Percentiles rank a stretch among this genome's conserved stretches.
Conservation (phyloP, 2,329 filamentous ascomycete genomes). For the Colletotrichum lini region DNA sequence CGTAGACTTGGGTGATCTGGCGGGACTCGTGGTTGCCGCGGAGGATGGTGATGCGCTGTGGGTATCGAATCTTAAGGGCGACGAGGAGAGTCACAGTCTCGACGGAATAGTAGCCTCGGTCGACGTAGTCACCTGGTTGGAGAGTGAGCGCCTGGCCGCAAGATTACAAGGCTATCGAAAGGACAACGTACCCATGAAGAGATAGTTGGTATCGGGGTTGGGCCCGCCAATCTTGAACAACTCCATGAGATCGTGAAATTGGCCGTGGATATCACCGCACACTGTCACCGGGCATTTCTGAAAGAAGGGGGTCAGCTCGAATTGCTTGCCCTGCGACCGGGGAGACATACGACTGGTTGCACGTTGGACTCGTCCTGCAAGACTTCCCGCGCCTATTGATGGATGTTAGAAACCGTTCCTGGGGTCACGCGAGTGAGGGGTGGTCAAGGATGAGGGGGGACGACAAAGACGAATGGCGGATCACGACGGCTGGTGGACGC, state of each 20-base stretch:
- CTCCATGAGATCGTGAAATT: slow-evolving; percentile 99
- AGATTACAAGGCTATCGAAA: slow-evolving; percentile 4
- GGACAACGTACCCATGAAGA: slow-evolving; percentile 88
- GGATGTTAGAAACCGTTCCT: slow-evolving; percentile 50
- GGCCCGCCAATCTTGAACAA: slow-evolving; percentile 99
- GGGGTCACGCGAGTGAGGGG: slow-evolving; percentile 51
- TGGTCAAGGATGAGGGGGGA: slow-evolving; percentile 39
- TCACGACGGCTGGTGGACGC: slow-evolving; percentile 18
- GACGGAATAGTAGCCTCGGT: slow-evolving; percentile 98
- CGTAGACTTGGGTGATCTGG: slow-evolving; percentile 99
- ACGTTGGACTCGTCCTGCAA: slow-evolving; percentile 98
- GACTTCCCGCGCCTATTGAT: slow-evolving; percentile 87
- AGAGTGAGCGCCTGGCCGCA: slow-evolving; percentile 42
- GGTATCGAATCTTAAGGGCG: slow-evolving; percentile 97
- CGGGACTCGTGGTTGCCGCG: slow-evolving; percentile 99
- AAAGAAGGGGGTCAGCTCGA: slow-evolving; percentile 49
- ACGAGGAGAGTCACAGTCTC: slow-evolving; percentile 98
- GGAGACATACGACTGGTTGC: slow-evolving; percentile 88
- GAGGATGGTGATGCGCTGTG: slow-evolving; percentile 96
- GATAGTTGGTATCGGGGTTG: slow-evolving; percentile 98
- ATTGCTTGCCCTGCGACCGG: slow-evolving; percentile 37
- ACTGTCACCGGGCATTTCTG: slow-evolving; percentile 99
- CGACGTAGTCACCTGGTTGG: slow-evolving; percentile 89
- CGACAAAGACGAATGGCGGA: slow-evolving; percentile 29
- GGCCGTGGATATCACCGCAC: slow-evolving; percentile 98